Evolutionary conservation across 257 asterid species (phyloP).

Genomic region (Solanum sejunctum): DNA sequence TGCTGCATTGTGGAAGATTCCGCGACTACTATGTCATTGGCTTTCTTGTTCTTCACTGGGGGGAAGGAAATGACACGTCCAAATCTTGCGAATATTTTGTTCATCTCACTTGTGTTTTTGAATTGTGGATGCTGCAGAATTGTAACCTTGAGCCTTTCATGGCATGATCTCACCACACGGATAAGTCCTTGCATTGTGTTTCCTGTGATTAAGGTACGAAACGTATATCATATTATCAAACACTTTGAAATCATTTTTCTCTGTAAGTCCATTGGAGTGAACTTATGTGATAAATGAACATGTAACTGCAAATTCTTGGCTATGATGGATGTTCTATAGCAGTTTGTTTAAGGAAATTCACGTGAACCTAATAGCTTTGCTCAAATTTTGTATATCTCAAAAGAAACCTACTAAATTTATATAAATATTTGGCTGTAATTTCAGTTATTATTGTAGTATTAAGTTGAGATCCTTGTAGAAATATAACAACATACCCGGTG

Average conservation of each 20-base stretch:
- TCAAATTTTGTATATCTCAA: not conserved
- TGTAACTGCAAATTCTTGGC: not conserved
- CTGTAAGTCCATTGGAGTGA: not conserved
- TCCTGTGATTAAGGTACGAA: not conserved
- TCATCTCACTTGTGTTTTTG: not conserved
- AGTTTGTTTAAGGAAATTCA: not conserved
- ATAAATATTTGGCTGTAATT: not conserved
- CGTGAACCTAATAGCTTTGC: not conserved
- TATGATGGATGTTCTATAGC: not conserved
- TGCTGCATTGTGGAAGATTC: constrained; percentile 17
- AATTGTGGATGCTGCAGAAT: constrained; percentile 1
- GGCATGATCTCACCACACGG: constrained; percentile 27
- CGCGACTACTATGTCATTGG: constrained; percentile 2
- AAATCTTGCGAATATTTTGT: not conserved
- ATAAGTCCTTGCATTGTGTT: constrained; percentile 35
- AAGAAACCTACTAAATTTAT: not conserved
- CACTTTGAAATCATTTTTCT: not conserved
- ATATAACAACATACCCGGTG: too few relatives aligned
- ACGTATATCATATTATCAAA: not conserved
- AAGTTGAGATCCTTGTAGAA: not conserved
- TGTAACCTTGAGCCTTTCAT: constrained; percentile 12
- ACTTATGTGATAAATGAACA: not conserved
- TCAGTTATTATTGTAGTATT: not conserved
- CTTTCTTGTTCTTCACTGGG: not conserved
- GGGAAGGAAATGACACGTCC: constrained; percentile 14